Evolutionary conservation across 2,329 filamentous ascomycete genomes (phyloP), one percentile per base, ranked within the genome.

Genomic region (Aspergillus terreus): DNA sequence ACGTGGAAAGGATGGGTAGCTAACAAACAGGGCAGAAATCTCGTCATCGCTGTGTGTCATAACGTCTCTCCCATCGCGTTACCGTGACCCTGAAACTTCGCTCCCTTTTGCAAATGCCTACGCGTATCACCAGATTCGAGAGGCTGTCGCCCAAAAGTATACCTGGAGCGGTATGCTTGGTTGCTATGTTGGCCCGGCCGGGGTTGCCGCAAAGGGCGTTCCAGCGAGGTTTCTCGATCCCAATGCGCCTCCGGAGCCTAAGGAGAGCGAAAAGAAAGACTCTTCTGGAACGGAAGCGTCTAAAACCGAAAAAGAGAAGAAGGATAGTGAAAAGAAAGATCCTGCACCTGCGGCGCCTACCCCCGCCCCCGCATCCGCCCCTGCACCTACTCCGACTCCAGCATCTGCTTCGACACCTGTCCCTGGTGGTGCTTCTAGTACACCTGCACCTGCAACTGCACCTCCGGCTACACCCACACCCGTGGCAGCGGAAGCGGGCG

Each of bases 71-170:
- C 83, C 86, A 4, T 94, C 92, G 11, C 84, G 84, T 49, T 97
- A 95, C 70, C 82, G 85, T 21, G 94, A 99, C 68, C 90, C 91
- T 0, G 81, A 82, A 59, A 97, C 92, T 0, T 88, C 89, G 0
- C 78, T 97, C 14, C 83, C 86, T 1, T 99, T 92, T 71, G 81
- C 83, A 57, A 92, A 92, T 66, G 77, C 83, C 41, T 82, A 86
- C 56, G 92, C 91, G 0, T 96, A 91, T 72, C 66, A 69, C 25
- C 85, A 95, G 68, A 87, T 97, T 43, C 86, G 89, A 63, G 83
- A 86, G 50, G 79, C 95, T 12, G 74, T 83, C 47, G 81, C 78
- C 1, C 87, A 90, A 41, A 84, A 89, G 42, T 92, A 91, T 68
- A 82, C 82, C 52, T 99, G 90, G 88, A 95, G 91, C 67, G 78